Base-by-base conservation (phyloP, 1,284 basidiomycete genomes). In the Rhodotorula sp. region DNA sequence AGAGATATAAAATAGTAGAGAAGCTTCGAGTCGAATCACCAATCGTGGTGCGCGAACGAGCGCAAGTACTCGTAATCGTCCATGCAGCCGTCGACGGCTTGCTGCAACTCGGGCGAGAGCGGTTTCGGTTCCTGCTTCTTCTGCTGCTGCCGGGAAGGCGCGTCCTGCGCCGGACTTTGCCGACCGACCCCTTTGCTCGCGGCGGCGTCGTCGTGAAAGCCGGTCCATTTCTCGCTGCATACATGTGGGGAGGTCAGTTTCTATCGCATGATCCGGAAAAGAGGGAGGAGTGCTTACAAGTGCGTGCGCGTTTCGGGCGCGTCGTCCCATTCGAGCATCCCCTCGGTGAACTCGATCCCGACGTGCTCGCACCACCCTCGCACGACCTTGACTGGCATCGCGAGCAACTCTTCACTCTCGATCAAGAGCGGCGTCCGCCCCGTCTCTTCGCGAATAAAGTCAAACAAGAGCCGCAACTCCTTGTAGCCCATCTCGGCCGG, bases 261-360 rank as follows among this genome's bases (percentile, higher is more conserved):
- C 12, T 8, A 31, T 0, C 19, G 38, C 8, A 26, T 18, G 0
- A 2, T 15, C 16, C 5, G 38, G 12, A 28, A 43, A 43, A 45
- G 38, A 26, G n/a, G 38, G 54, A 8, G 5, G 4, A 48, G 31
- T 14, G 23, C 26, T 56, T 60, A 75, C 72, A 79, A 78, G 48
- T 79, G 78, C 70, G 58, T 74, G 68, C 52, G 60, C 62, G 62
- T 63, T 54, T 47, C 62, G 43, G 58, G 58, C 38, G 74, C 76
- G 14, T 76, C 73, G 43, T 71, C 66, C 78, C 78, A 79, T 45
- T 77, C 70, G 47, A 77, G 68, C 78, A 79, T 79, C 14, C 64
- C 61, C 43, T 67, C 55, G 5, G 57, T 62, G 49, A 76, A 79
- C 45, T 70, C 58, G 55, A 79, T 71, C 21, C 69, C 72, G 50